A percentile compares a stretch with the other conserved stretches of the same genome.
phyloP scores from a whole-genome alignment of 2,329 filamentous ascomycete species.

The Exophiala spinifera region DNA sequence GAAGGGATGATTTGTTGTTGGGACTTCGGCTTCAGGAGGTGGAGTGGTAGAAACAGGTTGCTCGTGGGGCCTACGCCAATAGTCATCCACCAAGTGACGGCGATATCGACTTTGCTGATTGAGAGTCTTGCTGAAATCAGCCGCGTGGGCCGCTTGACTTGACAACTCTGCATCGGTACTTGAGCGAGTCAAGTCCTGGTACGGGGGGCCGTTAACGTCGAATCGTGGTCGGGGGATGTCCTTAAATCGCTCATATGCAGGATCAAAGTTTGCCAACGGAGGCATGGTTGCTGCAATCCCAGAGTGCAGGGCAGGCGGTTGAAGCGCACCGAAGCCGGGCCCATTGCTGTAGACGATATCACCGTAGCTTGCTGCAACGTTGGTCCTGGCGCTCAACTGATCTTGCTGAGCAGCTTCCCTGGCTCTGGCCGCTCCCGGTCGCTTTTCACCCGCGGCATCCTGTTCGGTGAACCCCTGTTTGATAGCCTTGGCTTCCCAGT shows the following conservation, averaged over 20 bases:
- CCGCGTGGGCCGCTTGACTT: conserved; percentile 80
- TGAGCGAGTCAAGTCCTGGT: conserved; percentile 79
- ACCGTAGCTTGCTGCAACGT: conserved; percentile 61
- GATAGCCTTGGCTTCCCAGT: conserved; percentile 95
- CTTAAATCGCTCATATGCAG: conserved; percentile 79
- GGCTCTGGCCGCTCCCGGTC: conserved; percentile 85
- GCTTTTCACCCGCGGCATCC: conserved; percentile 91
- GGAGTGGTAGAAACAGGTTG: conserved; percentile 56
- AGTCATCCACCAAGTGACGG: conserved; percentile 71
- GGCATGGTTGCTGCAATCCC: conserved; percentile 67
- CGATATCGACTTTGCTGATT: conserved; percentile 77
- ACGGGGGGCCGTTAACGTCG: conserved; percentile 81
- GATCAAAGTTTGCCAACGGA: conserved; percentile 80
- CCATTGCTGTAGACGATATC: conserved; percentile 86
- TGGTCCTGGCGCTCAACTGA: conserved; percentile 49
- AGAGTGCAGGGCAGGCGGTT: conserved; percentile 68
- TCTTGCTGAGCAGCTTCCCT: conserved; percentile 71
- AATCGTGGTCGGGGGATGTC: conserved; percentile 81
- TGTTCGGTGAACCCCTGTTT: conserved; percentile 99
- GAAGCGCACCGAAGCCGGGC: conserved; percentile 61
- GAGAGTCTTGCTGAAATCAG: conserved; percentile 84
- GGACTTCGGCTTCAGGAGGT: conserved; percentile 34
- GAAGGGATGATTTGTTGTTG: conserved; percentile 27
- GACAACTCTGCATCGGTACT: conserved; percentile 75
- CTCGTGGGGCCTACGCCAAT: conserved; percentile 83